These are phyloP conservation scores for Annona cherimola DNA, from an alignment of 164 flowering plant species.

Conservation along the genomic window DNA sequence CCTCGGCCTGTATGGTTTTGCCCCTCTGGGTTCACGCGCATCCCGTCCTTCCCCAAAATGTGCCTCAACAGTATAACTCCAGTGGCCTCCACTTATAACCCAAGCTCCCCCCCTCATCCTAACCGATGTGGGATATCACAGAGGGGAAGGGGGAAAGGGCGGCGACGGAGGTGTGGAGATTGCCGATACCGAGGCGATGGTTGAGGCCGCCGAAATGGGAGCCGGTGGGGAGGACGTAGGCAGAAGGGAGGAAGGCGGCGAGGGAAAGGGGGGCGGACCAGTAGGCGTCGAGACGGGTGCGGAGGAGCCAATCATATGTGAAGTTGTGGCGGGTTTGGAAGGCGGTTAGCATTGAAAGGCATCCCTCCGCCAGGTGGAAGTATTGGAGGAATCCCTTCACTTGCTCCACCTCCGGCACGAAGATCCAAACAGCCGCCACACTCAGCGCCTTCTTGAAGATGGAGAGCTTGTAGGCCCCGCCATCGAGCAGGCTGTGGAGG, in stretches of 20 bases:
- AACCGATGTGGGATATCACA: slow-evolving; percentile 59
- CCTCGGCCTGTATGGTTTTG: too few relatives aligned
- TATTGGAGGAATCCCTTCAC: slow-evolving; percentile 75
- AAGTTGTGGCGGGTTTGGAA: slow-evolving; percentile 49
- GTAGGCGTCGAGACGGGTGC: slow-evolving; percentile 85
- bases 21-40: too few relatives aligned
- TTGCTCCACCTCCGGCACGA: slow-evolving; percentile 28
- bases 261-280: slow-evolving; percentile 70
- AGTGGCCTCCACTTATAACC: too few relatives aligned
- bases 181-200: slow-evolving; percentile 82
- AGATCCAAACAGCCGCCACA: slow-evolving; percentile 54
- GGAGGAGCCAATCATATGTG: slow-evolving; percentile 87
- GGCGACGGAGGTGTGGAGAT: slow-evolving; percentile 48
- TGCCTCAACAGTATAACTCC: too few relatives aligned
- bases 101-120: too few relatives aligned
- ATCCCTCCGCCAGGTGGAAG: slow-evolving; percentile 83
- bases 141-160: slow-evolving; percentile 87
- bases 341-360: slow-evolving; percentile 53
- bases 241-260: slow-evolving; percentile 42
- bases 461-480: slow-evolving; percentile 59
- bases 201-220: slow-evolving; percentile 79
- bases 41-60: too few relatives aligned
- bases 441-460: slow-evolving; percentile 46
- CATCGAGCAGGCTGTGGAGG: slow-evolving; percentile 65
- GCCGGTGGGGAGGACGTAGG: slow-evolving; percentile 73